These are phyloP conservation scores for Rhodosporidiobolus sp. DNA, from an alignment of 768 basidiomycete genomes.

Conservation along the genomic window DNA sequence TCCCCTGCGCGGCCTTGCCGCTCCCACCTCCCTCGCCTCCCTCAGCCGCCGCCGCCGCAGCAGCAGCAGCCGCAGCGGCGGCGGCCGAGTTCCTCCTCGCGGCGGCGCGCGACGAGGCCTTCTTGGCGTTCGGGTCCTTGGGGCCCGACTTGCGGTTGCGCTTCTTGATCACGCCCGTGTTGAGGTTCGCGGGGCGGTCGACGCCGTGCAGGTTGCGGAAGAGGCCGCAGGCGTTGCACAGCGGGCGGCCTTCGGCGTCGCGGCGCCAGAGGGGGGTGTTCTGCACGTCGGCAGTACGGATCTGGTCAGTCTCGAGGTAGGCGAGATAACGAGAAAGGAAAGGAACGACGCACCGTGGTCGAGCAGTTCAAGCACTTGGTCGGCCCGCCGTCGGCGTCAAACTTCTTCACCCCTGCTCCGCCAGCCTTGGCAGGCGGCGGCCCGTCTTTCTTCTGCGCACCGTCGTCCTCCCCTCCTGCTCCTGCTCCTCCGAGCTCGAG, in stretches of 20 bases:
- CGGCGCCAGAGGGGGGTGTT: constrained; percentile 47
- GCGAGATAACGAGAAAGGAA: too few relatives aligned
- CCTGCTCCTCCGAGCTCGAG: neutral
- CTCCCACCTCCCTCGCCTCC: neutral
- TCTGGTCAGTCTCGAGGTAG: neutral
- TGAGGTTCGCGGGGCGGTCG: constrained; percentile 42
- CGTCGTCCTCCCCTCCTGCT: neutral
- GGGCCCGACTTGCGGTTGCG: constrained; percentile 37
- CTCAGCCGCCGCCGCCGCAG: neutral
- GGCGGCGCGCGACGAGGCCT: constrained; percentile 17
- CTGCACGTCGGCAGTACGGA: neutral
- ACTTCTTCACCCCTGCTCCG: neutral
- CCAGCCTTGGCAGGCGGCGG: neutral
- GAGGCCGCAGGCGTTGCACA: constrained; percentile 46
- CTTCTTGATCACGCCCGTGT: constrained; percentile 45
- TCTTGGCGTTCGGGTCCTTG: constrained; percentile 32
- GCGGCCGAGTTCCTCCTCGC: constrained; percentile 17
- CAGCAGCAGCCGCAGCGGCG: neutral
- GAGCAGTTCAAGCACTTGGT: constrained; percentile 42
- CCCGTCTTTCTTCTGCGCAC: neutral
- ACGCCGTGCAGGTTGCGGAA: constrained; percentile 46
- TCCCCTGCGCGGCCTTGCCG: too few relatives aligned
- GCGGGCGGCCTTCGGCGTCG: constrained; percentile 42
- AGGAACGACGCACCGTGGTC: constrained; percentile 32
- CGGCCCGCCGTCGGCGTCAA: constrained; percentile 14